A percentile compares a stretch with the other conserved stretches of the same genome.
Evolutionary conservation across 345 rosid genomes (phyloP).

Genomic region (Boechera divaricarpa): DNA sequence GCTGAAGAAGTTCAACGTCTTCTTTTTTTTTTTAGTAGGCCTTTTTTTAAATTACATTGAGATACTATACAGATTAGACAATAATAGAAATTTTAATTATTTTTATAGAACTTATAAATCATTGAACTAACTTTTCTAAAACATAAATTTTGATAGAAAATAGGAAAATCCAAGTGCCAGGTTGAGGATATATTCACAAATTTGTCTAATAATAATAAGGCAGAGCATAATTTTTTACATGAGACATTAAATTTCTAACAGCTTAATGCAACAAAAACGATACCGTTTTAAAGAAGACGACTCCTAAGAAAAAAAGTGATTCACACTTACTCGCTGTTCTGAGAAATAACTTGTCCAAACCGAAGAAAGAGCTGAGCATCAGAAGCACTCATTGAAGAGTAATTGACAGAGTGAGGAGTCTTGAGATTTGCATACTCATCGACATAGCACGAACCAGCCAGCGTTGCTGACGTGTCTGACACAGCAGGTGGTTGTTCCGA

Average conservation of each 20-base stretch:
- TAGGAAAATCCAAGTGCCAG: neutral
- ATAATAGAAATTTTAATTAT: too few relatives aligned
- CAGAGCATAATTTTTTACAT: neutral
- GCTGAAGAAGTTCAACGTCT: too few relatives aligned
- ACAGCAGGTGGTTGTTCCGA: conserved; percentile 53
- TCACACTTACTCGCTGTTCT: conserved; percentile 51
- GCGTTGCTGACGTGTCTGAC: conserved; percentile 45
- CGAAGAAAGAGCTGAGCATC: conserved; percentile 92
- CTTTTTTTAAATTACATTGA: too few relatives aligned
- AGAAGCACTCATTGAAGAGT: conserved; percentile 93
- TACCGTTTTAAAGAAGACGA: neutral
- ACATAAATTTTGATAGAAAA: too few relatives aligned
- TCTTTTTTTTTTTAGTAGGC: too few relatives aligned
- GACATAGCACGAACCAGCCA: conserved; percentile 57
- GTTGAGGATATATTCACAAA: neutral
- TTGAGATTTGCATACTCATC: conserved; percentile 92
- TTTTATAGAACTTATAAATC: too few relatives aligned
- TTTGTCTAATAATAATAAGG: neutral
- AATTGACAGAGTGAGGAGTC: conserved; percentile 76
- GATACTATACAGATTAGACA: too few relatives aligned
- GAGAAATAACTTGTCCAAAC: conserved; percentile 95
- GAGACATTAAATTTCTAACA: neutral
- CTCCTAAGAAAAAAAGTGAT: neutral
- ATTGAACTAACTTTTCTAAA: too few relatives aligned
- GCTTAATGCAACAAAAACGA: neutral